Conservation (phyloP, 176 grass and related monocot genomes). For the Oryza officinalis region DNA sequence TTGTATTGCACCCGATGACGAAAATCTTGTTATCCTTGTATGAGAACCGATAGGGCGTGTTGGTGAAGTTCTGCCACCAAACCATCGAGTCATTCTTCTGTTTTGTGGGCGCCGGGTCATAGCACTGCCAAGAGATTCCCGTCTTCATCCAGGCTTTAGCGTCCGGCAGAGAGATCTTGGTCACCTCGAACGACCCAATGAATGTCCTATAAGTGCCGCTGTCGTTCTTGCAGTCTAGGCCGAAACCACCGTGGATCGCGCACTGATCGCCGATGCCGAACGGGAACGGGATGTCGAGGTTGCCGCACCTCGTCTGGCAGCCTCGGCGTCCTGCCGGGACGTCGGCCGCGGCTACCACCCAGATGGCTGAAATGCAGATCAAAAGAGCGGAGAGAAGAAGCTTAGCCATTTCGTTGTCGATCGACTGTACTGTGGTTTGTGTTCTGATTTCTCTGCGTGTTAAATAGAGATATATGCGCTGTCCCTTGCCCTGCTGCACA, state of each 20-base stretch:
- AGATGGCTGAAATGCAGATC: neutral
- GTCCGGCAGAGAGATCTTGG: neutral
- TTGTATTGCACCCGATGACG: conserved; percentile 20
- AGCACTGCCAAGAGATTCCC: neutral
- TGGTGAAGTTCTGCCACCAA: neutral
- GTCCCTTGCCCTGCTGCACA: no score
- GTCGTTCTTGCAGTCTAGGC: neutral
- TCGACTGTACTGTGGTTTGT: no score
- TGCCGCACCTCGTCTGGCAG: neutral
- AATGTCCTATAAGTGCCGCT: neutral
- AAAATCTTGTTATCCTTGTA: neutral
- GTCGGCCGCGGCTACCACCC: neutral
- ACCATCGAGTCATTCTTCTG: accelerated
- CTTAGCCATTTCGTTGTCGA: no score
- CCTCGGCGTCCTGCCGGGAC: neutral
- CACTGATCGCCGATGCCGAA: neutral
- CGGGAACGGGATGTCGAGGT: neutral
- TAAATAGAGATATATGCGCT: no score
- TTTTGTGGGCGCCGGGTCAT: accelerated
- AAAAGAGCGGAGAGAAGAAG: neutral
- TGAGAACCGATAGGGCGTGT: neutral
- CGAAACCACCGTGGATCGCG: neutral
- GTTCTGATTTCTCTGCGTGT: no score
- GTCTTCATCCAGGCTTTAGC: neutral
- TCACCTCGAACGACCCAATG: neutral